Evolutionary conservation across 306 rosid species (phyloP).

Genomic region (Carpinus viminea): DNA sequence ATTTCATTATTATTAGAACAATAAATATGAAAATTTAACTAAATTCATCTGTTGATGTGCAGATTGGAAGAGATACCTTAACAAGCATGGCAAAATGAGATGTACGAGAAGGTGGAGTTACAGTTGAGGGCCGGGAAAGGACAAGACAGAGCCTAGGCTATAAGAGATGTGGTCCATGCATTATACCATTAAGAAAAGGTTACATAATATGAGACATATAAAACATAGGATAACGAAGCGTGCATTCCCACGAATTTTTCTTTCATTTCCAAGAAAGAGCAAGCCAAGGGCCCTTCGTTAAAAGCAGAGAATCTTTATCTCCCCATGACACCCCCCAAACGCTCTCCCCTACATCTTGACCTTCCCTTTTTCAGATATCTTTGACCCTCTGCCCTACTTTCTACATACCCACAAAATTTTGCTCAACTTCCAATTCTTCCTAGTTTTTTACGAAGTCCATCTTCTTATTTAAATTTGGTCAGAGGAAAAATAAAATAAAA

Average conservation of each 20-base stretch:
- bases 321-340: constrained; percentile 1
- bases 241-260: constrained; percentile 56
- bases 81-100: not conserved
- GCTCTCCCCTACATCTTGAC: not conserved
- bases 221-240: constrained; percentile 65
- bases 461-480: not conserved
- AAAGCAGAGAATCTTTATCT: constrained; percentile 61
- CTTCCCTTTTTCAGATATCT: not conserved
- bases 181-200: not conserved
- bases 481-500: too few species aligned
- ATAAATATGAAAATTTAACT: too few species aligned
- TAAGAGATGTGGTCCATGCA: constrained; percentile 43
- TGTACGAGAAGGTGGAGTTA: not conserved
- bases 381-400: not conserved
- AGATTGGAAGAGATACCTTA: not conserved
- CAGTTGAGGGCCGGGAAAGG: constrained; percentile 3
- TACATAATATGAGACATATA: not conserved
- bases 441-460: too few species aligned
- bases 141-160: not conserved
- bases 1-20: too few species aligned
- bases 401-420: not conserved
- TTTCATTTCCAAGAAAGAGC: constrained; percentile 92
- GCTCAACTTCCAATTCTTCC: not conserved
- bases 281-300: constrained; percentile 51
- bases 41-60: too few species aligned